Evolutionary conservation across 805 yeast genomes (phyloP).

Genomic region (Spencermartinsiella europaea): DNA sequence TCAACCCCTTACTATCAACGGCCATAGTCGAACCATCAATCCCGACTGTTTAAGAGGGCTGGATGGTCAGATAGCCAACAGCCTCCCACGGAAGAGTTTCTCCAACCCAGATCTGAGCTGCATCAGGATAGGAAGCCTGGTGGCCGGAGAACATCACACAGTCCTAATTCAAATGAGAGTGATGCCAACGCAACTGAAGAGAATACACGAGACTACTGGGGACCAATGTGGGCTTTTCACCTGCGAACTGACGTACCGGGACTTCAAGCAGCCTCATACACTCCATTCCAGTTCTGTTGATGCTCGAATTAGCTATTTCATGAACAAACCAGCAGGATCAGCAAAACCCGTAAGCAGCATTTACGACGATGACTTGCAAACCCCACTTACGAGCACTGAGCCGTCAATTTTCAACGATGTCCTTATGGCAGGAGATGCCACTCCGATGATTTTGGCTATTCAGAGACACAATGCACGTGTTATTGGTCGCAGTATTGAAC

Average conservation of each 20-base stretch:
- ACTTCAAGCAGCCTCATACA: not conserved
- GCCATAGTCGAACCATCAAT: conserved; percentile 3
- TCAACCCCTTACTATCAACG: conserved; percentile 13
- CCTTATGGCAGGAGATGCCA: not conserved
- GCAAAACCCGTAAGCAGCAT: conserved; percentile 1
- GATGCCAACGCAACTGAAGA: conserved; percentile 1
- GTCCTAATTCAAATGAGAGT: conserved; percentile 12
- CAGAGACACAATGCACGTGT: conserved; percentile 8
- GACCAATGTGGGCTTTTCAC: conserved; percentile 3
- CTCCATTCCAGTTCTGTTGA: not conserved
- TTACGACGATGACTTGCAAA: not conserved
- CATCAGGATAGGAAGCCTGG: conserved; percentile 9
- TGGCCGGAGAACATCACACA: conserved; percentile 13
- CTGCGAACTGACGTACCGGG: not conserved
- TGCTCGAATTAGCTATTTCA: not conserved
- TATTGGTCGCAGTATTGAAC: conserved; percentile 12
- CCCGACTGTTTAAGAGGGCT: conserved; percentile 9
- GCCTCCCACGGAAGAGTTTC: conserved; percentile 5
- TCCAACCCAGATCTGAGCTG: not conserved
- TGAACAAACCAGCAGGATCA: not conserved
- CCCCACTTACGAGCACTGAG: conserved; percentile 1
- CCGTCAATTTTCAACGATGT: conserved; percentile 3
- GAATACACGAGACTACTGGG: not conserved
- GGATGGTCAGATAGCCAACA: conserved; percentile 6
- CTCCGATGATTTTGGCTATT: conserved; percentile 10